Conservation (phyloP, 768 basidiomycete species). For the Boletus patriciae region DNA sequence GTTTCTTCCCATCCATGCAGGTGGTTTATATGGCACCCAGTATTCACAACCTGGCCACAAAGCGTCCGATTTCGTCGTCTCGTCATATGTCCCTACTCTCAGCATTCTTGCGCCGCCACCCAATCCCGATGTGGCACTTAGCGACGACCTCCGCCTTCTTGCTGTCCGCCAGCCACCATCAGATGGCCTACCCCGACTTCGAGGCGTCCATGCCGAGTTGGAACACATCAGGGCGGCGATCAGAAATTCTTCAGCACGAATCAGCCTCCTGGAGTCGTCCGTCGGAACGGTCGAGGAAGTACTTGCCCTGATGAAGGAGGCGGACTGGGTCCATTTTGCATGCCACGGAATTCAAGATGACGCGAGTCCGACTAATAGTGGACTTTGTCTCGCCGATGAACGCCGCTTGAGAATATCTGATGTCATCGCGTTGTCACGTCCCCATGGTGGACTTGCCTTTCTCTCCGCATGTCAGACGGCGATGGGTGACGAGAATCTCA, state of each 20-base stretch:
- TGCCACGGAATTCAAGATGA: neutral
- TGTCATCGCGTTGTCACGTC: neutral
- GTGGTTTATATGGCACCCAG: neutral
- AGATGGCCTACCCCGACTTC: neutral
- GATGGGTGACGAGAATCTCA: no score
- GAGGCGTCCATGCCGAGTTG: conserved; percentile 11
- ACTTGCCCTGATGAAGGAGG: no score
- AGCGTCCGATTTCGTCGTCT: conserved; percentile 2
- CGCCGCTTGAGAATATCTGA: neutral
- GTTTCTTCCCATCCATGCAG: neutral
- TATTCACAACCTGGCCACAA: neutral
- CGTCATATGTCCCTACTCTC: neutral
- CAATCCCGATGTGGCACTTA: neutral
- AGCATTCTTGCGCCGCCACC: neutral
- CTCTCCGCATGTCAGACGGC: conserved; percentile 45
- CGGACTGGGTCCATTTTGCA: no score
- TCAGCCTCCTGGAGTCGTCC: no score
- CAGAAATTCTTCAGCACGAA: no score
- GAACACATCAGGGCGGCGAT: conserved; percentile 17
- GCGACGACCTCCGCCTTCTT: conserved; percentile 1
- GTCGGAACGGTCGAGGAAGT: no score
- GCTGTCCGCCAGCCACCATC: conserved; percentile 12
- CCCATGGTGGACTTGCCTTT: conserved; percentile 36
- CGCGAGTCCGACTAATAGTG: neutral
- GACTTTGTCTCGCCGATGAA: neutral